Evolutionary conservation across 2,329 filamentous ascomycete genomes (phyloP).

Genomic region (Coleophoma crateriformis): DNA sequence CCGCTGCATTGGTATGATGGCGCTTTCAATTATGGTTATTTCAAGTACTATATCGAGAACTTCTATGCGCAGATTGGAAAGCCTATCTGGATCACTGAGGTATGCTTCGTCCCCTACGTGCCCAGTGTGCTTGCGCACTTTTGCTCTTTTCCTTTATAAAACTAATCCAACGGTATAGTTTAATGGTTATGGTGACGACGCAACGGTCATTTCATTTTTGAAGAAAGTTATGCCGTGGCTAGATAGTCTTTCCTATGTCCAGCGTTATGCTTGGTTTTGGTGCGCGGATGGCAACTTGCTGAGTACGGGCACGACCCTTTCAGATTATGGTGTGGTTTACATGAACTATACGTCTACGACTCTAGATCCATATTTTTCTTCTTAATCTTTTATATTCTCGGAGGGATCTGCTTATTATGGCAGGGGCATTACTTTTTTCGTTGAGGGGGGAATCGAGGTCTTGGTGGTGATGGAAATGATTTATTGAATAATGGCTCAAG

Average conservation of each 20-base stretch:
- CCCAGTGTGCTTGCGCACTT: too few species aligned
- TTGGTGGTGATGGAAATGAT: too few species aligned
- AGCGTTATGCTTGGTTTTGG: conserved; percentile 31
- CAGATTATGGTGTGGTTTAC: conserved; percentile 8
- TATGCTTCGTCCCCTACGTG: too few species aligned
- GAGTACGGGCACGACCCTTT: conserved; percentile 13
- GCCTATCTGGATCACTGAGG: conserved; percentile 37
- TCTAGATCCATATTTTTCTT: too few species aligned
- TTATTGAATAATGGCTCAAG: too few species aligned
- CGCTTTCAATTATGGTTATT: conserved; percentile 26
- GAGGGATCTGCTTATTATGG: too few species aligned
- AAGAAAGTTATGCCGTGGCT: conserved; percentile 35
- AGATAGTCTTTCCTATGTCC: conserved; percentile 31
- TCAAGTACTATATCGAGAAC: conserved; percentile 33
- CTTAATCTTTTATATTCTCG: too few species aligned
- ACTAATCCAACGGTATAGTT: conserved; percentile 11
- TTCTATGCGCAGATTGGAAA: conserved; percentile 28
- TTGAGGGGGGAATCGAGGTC: too few species aligned
- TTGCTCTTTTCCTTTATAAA: too few species aligned
- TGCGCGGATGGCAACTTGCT: conserved; percentile 15
- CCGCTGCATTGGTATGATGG: conserved; percentile 38
- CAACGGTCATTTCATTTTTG: conserved; percentile 31
- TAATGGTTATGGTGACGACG: conserved; percentile 24
- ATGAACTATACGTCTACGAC: neutral
- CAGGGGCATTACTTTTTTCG: too few species aligned